Percentiles rank a stretch among this genome's conserved stretches.
Evolutionary conservation across 805 yeast genomes (phyloP).

Genomic region (Komagataella phaffii): DNA sequence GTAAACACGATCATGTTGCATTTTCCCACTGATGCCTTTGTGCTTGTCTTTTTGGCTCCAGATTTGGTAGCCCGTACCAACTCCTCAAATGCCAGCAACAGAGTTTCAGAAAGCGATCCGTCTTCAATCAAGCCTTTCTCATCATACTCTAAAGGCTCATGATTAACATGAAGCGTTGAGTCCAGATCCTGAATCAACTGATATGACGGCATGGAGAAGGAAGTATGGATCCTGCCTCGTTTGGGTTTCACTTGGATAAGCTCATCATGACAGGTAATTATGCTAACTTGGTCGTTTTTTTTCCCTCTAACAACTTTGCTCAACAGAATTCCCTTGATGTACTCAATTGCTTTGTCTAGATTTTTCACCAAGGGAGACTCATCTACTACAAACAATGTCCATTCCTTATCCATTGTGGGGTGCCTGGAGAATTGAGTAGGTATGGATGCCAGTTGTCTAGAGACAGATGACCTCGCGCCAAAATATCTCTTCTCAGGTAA

Average conservation of each 20-base stretch:
- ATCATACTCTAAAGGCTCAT: constrained; percentile 5
- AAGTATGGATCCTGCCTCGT: constrained; percentile 7
- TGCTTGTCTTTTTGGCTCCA: neutral
- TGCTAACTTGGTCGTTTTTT: constrained; percentile 12
- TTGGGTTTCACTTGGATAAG: constrained; percentile 11
- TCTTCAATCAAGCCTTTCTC: constrained; percentile 6
- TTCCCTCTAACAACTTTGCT: constrained; percentile 13
- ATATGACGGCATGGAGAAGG: constrained; percentile 10
- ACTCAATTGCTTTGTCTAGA: constrained; percentile 23
- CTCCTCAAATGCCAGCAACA: constrained; percentile 12
- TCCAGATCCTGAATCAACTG: constrained; percentile 5
- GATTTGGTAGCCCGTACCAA: constrained; percentile 3
- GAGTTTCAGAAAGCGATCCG: constrained; percentile 14
- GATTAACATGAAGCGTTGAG: constrained; percentile 6
- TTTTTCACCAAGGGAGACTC: constrained; percentile 28
- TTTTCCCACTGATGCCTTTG: constrained; percentile 1
- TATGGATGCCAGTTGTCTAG: neutral
- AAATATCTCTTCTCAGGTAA: neutral
- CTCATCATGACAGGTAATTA: constrained; percentile 12
- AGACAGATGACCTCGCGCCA: neutral
- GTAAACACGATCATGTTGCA: constrained; percentile 1
- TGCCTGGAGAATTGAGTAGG: neutral
- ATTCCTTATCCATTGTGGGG: constrained; percentile 8
- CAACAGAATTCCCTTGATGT: constrained; percentile 25
- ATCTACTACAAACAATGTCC: constrained; percentile 31